A percentile compares a stretch with the other conserved stretches of the same genome.
phyloP scores from a whole-genome alignment of 345 rosid species.

The Hibiscus trionum region DNA sequence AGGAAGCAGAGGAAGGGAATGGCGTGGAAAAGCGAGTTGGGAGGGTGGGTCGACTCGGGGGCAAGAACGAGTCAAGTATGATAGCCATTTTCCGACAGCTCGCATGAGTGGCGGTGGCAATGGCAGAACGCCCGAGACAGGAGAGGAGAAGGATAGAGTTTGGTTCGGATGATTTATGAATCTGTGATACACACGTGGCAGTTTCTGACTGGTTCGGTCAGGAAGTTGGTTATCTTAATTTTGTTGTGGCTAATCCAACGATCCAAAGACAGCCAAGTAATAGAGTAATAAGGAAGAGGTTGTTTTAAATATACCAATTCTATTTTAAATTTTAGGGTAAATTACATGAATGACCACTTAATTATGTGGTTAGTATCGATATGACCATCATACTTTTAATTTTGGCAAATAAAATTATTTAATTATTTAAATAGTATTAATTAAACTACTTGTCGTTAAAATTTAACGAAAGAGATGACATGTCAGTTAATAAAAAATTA shows the following conservation, averaged over 20 bases:
- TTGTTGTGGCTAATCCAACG: not conserved
- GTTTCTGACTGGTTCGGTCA: not conserved
- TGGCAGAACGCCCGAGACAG: no score
- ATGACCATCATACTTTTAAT: no score
- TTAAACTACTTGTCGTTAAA: no score
- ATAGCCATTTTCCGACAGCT: conserved; percentile 1
- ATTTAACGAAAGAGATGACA: no score
- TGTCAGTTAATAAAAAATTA: no score
- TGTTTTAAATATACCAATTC: no score
- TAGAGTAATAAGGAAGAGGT: no score
- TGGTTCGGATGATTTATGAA: not conserved
- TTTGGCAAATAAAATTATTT: no score
- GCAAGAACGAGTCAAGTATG: conserved; percentile 4
- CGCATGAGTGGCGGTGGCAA: not conserved
- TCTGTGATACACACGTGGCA: not conserved
- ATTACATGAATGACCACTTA: no score
- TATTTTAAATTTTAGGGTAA: no score
- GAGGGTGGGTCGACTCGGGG: conserved; percentile 1
- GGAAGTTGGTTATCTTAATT: not conserved
- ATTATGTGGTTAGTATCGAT: no score
- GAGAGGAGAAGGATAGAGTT: not conserved
- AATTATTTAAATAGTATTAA: no score
- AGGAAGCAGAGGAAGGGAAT: not conserved
- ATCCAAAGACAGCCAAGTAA: not conserved
- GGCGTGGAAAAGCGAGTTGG: conserved; percentile 1